Evolutionary conservation across 2,329 filamentous ascomycete species (phyloP).

Genomic region (Thelonectria olida): DNA sequence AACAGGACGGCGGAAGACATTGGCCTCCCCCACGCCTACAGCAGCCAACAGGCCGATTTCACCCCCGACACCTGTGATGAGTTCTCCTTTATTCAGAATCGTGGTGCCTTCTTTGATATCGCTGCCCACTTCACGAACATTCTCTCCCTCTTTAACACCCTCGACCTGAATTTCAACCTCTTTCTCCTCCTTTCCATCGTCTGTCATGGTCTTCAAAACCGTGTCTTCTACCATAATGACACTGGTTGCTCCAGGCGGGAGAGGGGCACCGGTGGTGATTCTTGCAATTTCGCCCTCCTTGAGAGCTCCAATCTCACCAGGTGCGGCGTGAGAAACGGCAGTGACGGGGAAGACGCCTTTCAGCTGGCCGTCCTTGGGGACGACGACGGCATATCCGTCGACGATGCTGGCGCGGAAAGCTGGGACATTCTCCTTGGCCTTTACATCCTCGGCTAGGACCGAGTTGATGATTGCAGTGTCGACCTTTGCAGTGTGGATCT

Average conservation of each 20-base stretch:
- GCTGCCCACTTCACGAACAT: conserved; percentile 90
- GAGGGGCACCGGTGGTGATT: conserved; percentile 93
- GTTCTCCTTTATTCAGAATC: conserved; percentile 80
- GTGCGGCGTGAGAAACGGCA: conserved; percentile 85
- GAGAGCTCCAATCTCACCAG: conserved; percentile 71
- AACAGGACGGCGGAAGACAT: conserved; percentile 78
- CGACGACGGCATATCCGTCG: conserved; percentile 91
- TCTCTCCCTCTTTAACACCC: conserved; percentile 80
- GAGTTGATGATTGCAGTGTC: conserved; percentile 74
- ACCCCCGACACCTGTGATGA: conserved; percentile 87
- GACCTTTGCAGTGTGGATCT: conserved; percentile 67
- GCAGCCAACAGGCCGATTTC: conserved; percentile 91
- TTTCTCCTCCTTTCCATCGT: conserved; percentile 84
- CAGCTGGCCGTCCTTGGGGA: conserved; percentile 67
- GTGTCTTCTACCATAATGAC: conserved; percentile 97
- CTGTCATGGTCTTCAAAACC: conserved; percentile 75
- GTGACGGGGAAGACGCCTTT: conserved; percentile 88
- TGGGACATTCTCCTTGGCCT: conserved; percentile 83
- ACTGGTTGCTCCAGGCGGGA: conserved; percentile 87
- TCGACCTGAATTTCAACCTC: conserved; percentile 87
- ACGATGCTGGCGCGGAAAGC: conserved; percentile 97
- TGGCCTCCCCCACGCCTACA: conserved; percentile 77
- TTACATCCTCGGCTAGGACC: conserved; percentile 85
- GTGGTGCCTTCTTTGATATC: conserved; percentile 77
- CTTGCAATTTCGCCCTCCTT: conserved; percentile 81